Base-by-base conservation (phyloP, 1,139 yeast genomes). In the Taphrina confusa region DNA sequence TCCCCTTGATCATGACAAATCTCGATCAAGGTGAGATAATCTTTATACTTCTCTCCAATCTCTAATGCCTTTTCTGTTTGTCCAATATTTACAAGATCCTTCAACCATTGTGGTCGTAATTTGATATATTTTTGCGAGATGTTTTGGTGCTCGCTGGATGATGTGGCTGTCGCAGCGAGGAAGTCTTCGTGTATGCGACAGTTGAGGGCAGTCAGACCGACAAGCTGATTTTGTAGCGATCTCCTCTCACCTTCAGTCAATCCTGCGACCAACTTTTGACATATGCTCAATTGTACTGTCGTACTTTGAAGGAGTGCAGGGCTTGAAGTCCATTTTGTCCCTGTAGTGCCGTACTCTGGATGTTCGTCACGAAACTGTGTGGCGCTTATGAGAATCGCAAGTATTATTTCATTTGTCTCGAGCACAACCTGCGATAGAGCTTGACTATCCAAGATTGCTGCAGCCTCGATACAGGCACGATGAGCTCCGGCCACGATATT, bases 21-120 rank as follows among this genome's bases (percentile, higher is more conserved):
- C 63, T 80, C 82, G 0, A 84, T 85, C 46, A 90, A 73, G 0
- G 91, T 81, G 22, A 80, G 75, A 67, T 85, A 79, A 69, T 89
- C 95, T 23, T 75, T 72, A 69, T 83, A 86, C 34, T 76, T 75
- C 67, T 88, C 95, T 1, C 89, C 81, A 45, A 89, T 76, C n/a
- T 75, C 73, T 18, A 84, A 71, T 0, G 91, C 88, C 39, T 82
- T 82, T 8, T 73, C 73, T 25, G 76, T 72, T 60, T 81, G 74
- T 22, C 78, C 80, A 54, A 78, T 72, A 9, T 73, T 70, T 20
- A 83, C 76, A 37, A 87, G 70, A 0, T 79, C 76, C 44, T 75
- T 73, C 23, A 84, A 79, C 94, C 94, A 84, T 4, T 72, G 65
- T 22, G 73, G 71, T 51, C 75, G 72, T 68, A 64, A 65, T 9